Evolutionary conservation across 2,329 filamentous ascomycete genomes (phyloP).

Genomic region (Dendryphion nanum): DNA sequence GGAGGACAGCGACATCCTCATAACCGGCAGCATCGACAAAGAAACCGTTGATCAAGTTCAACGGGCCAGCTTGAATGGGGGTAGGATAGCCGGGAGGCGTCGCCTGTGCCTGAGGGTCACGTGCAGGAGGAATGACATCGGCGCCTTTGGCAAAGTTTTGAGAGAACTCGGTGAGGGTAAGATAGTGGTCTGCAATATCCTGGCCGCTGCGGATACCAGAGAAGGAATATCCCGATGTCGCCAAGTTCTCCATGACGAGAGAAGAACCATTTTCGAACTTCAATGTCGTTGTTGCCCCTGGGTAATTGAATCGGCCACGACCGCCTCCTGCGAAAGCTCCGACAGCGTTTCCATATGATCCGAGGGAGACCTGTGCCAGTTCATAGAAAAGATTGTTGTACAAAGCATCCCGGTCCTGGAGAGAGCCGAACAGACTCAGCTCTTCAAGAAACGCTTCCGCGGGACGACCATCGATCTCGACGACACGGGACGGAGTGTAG

Average conservation of each 20-base stretch:
- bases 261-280: slow-evolving; percentile 47
- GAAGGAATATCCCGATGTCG: slow-evolving; percentile 39
- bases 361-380: slow-evolving; percentile 44
- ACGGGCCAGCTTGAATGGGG: slow-evolving; percentile 38
- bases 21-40: slow-evolving; percentile 45
- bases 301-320: slow-evolving; percentile 44
- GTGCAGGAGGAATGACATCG: slow-evolving; percentile 8
- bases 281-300: slow-evolving; percentile 43
- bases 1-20: slow-evolving; percentile 46
- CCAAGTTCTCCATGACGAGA: slow-evolving; percentile 44
- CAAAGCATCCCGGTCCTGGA: slow-evolving; percentile 59
- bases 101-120: slow-evolving; percentile 8
- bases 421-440: slow-evolving; percentile 46
- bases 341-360: slow-evolving; percentile 38
- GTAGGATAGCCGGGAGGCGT: slow-evolving; percentile 43
- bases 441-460: slow-evolving; percentile 48
- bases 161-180: slow-evolving; percentile 14
- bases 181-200: slow-evolving; percentile 40
- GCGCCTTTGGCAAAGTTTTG: slow-evolving; percentile 2
- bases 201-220: slow-evolving; percentile 40
- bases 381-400: slow-evolving; percentile 53
- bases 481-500: slow-evolving; percentile 51
- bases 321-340: slow-evolving; percentile 47
- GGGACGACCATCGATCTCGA: slow-evolving; percentile 56
- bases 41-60: slow-evolving; percentile 47